Percentiles rank a stretch among this genome's conserved stretches.
phyloP scores from a whole-genome alignment of 1,139 yeast genomes.

The Candida sp. region DNA sequence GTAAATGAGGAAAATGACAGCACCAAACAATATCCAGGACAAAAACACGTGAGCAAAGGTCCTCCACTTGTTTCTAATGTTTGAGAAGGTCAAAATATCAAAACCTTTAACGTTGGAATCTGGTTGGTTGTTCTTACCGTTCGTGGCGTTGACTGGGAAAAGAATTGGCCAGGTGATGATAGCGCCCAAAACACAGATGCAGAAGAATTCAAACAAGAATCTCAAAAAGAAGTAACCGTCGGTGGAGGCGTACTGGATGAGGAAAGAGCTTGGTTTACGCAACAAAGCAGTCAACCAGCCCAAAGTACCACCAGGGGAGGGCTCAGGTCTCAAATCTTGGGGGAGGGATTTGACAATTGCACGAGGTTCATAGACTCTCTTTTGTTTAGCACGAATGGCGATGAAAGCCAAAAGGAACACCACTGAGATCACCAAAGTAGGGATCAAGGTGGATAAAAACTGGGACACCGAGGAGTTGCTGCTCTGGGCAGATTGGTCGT shows the following conservation, averaged over 20 bases:
- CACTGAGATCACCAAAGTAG: conserved; percentile 51
- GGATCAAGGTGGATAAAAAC: conserved; percentile 42
- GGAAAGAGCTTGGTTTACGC: conserved; percentile 62
- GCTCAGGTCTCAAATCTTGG: conserved; percentile 50
- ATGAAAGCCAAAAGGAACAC: conserved; percentile 63
- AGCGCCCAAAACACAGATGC: conserved; percentile 66
- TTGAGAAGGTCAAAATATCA: conserved; percentile 63
- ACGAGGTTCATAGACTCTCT: conserved; percentile 85
- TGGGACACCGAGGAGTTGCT: conserved; percentile 35
- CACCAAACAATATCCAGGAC: conserved; percentile 70
- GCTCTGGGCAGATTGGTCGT: not conserved
- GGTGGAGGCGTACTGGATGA: conserved; percentile 80
- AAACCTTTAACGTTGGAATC: conserved; percentile 50
- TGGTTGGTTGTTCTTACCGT: conserved; percentile 47
- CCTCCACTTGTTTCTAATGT: conserved; percentile 62
- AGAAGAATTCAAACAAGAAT: conserved; percentile 66
- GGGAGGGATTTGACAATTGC: conserved; percentile 49
- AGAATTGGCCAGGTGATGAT: conserved; percentile 75
- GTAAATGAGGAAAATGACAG: conserved; percentile 63
- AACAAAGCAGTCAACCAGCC: conserved; percentile 60
- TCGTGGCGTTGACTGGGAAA: conserved; percentile 87
- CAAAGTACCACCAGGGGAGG: conserved; percentile 57
- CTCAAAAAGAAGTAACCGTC: conserved; percentile 92
- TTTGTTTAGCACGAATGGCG: conserved; percentile 64
- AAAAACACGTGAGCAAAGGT: conserved; percentile 74